Evolutionary conservation across 352 stramenopile genomes (phyloP).

Genomic region (Globisporangium middletonii): DNA sequence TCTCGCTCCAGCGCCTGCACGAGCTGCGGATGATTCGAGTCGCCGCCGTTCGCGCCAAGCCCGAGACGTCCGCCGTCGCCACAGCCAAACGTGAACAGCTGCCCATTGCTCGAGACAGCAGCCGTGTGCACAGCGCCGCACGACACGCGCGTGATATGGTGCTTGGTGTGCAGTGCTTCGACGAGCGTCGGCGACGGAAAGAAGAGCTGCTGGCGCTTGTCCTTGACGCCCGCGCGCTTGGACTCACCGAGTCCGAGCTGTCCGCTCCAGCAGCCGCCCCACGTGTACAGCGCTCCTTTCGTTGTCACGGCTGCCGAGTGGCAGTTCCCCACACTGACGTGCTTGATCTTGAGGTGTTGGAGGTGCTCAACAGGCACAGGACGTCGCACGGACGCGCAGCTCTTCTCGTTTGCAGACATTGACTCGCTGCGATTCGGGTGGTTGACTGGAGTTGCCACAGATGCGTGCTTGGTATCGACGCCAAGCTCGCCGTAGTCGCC

Average conservation of each 20-base stretch:
- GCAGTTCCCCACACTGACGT: conserved; percentile 57
- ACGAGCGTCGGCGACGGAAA: conserved; percentile 65
- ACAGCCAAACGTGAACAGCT: conserved; percentile 85
- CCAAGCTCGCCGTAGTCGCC: conserved; percentile 59
- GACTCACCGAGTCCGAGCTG: conserved; percentile 57
- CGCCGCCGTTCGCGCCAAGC: conserved; percentile 40
- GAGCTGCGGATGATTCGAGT: conserved; percentile 39
- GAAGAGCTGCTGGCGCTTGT: conserved; percentile 41
- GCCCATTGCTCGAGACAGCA: conserved; percentile 42
- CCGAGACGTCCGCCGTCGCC: conserved; percentile 88
- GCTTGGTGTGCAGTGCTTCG: conserved; percentile 29
- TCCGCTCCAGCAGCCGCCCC: conserved; percentile 64
- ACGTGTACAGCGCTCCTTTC: conserved; percentile 47
- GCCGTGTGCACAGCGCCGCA: conserved; percentile 86
- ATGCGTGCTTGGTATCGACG: conserved; percentile 10
- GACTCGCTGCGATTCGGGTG: not conserved
- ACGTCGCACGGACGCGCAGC: not conserved
- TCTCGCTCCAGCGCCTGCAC: conserved; percentile 41
- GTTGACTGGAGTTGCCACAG: not conserved
- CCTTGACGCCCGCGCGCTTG: conserved; percentile 46
- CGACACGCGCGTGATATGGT: conserved; percentile 62
- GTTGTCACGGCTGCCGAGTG: conserved; percentile 48
- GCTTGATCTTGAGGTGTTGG: conserved; percentile 11
- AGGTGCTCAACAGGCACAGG: conserved; percentile 3
- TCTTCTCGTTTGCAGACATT: not conserved